Percentiles rank a stretch among this genome's conserved stretches.
phyloP scores from a whole-genome alignment of 169 alveolate genomes.

The Amoebophrya sp. region DNA sequence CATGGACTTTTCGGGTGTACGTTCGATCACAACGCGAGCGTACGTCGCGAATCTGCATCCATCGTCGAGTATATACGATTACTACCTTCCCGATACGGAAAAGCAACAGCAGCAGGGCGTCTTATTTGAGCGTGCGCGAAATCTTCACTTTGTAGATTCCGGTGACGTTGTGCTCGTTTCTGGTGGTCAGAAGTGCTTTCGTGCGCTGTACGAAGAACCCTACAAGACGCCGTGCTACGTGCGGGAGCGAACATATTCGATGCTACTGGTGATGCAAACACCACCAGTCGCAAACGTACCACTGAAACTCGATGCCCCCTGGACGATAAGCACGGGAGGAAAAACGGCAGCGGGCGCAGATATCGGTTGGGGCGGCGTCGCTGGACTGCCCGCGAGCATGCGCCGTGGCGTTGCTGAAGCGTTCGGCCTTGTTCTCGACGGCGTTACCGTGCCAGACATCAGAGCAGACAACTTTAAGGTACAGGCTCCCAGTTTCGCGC shows the following conservation, averaged over 20 bases:
- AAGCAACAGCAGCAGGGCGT: not conserved
- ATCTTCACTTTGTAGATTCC: not conserved
- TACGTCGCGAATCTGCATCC: not conserved
- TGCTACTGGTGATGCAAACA: not conserved
- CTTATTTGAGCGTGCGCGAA: not conserved
- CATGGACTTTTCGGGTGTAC: not conserved
- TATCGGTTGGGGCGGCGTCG: not conserved
- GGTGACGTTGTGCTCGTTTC: not conserved
- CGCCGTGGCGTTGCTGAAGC: not conserved
- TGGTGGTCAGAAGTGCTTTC: not conserved
- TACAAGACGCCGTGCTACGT: not conserved
- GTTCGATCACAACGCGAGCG: not conserved
- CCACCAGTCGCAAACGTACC: not conserved
- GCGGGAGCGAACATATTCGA: not conserved
- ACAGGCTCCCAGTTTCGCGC: not conserved
- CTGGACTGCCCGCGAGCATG: not conserved
- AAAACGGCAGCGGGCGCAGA: not conserved
- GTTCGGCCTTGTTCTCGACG: not conserved
- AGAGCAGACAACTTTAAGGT: not conserved
- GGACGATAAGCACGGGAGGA: not conserved
- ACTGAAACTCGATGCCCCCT: not conserved
- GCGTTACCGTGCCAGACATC: not conserved
- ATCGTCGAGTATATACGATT: not conserved
- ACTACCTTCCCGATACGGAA: not conserved
- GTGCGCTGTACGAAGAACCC: not conserved